Evolutionary conservation across 1,139 yeast species (phyloP), one percentile per base, ranked within the genome.

Genomic region (Saccharomyces hybrid): DNA sequence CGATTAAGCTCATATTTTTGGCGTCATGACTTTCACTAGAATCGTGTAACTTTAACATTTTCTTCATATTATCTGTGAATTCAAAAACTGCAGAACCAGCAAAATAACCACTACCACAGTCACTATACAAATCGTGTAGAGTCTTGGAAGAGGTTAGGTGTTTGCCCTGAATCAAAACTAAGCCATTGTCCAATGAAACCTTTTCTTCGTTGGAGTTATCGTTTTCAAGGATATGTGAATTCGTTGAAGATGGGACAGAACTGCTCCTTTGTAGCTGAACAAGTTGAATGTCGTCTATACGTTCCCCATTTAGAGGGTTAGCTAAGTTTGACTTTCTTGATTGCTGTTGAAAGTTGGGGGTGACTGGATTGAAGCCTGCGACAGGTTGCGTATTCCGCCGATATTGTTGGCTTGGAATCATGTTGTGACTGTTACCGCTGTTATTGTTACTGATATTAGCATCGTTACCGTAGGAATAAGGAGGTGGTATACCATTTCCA

Each of bases 41-140:
- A 16, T 19, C 44, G 24, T 38, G 44, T 12, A 38, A 38, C 24
- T 38, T 38, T 46, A 62, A 42, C 48, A 60, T 52, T 4, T 52
- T 49, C 49, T 67, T 68, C n/a, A 68, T 54, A 21, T 56, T 48
- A 54, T 65, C 67, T 3, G 66, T 49, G 51, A 69, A 68, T 49
- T 61, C 58, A 53, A 57, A 66, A 11, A 64, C 67, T 11, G 53
- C 53, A 0, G 56, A 49, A 42, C 65, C 61, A 2, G 71, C 65
- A 55, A 68, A 69, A 52, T 68, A 69, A 42, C 64, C 62, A 5
- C 58, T 50, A 4, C 71, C 70, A 52, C 64, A 65, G 7, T 61
- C 63, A 8, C 55, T 55, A 56, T 65, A 67, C 38, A 66, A 57
- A 29, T 60, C 55, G 34, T 62, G 63, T 27, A 69, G 55, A 14